These are phyloP conservation scores for Piper longum DNA, from an alignment of 164 flowering plant genomes.

Conservation along the genomic window DNA sequence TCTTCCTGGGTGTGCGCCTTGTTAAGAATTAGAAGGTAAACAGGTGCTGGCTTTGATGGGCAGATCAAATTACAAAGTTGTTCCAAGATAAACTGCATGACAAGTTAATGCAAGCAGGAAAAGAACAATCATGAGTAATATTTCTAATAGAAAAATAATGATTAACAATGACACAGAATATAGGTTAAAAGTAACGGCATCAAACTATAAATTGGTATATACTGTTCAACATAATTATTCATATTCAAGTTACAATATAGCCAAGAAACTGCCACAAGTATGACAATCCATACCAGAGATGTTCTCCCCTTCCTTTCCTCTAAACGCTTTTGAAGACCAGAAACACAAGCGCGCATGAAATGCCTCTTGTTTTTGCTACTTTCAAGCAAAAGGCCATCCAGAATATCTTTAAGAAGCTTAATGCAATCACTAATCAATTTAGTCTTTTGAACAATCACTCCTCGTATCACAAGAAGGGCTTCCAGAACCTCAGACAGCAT, in stretches of 20 bases:
- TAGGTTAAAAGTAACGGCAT: not conserved
- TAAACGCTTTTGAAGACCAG: slow-evolving; percentile 76
- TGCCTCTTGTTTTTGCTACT: slow-evolving; percentile 88
- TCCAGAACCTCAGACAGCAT: slow-evolving; percentile 80
- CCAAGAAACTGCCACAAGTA: not conserved
- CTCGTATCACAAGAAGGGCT: slow-evolving; percentile 87
- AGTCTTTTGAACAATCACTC: slow-evolving; percentile 93
- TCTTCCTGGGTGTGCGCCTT: slow-evolving; percentile 99
- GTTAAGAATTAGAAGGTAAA: slow-evolving; percentile 71
- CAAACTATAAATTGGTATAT: not conserved
- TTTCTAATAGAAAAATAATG: slow-evolving; percentile 4
- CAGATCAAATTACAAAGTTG: slow-evolving; percentile 96
- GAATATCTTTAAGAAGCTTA: slow-evolving; percentile 77
- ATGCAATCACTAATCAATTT: slow-evolving; percentile 93
- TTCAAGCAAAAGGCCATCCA: slow-evolving; percentile 88
- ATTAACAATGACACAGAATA: not conserved
- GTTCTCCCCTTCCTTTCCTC: slow-evolving; percentile 72
- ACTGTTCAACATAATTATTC: no score
- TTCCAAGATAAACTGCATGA: slow-evolving; percentile 87
- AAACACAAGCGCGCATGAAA: slow-evolving; percentile 81
- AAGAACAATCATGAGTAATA: not conserved
- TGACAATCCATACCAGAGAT: slow-evolving; percentile 49
- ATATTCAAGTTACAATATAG: not conserved
- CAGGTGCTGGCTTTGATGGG: slow-evolving; percentile 92
- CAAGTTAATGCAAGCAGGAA: slow-evolving; percentile 6